phyloP scores from a whole-genome alignment of 805 yeast genomes.

The Cyberlindnera maritima region DNA sequence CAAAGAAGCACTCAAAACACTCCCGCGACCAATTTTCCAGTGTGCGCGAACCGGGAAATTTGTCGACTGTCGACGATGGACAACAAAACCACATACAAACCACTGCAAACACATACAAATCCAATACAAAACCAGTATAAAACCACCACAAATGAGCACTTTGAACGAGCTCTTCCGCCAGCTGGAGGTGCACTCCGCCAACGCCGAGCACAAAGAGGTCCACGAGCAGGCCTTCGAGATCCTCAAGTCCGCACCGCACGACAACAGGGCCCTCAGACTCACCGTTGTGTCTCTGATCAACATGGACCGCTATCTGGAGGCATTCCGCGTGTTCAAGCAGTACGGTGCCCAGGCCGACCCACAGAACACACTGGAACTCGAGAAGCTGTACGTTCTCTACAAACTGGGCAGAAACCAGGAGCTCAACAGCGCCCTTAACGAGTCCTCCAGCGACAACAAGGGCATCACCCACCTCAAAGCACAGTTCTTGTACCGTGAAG shows the following conservation, averaged over 20 bases:
- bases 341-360: conserved; percentile 33
- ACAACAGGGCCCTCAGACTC: conserved; percentile 35
- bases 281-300: conserved; percentile 63
- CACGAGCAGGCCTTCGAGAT: conserved; percentile 27
- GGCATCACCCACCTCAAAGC: conserved; percentile 50
- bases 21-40: conserved; percentile 4
- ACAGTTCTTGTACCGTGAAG: conserved; percentile 50
- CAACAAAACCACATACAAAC: no score
- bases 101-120: neutral
- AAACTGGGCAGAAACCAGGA: conserved; percentile 41
- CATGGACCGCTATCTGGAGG: conserved; percentile 58
- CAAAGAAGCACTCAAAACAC: no score
- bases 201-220: conserved; percentile 24
- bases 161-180: conserved; percentile 27
- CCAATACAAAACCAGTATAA: neutral
- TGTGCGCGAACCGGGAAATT: conserved; percentile 8
- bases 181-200: conserved; percentile 23
- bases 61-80: neutral
- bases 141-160: conserved; percentile 18
- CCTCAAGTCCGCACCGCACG: conserved; percentile 27
- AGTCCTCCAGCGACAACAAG: conserved; percentile 28
- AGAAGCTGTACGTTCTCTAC: conserved; percentile 61
- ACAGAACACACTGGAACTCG: conserved; percentile 42
- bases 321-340: conserved; percentile 40
- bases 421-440: conserved; percentile 27